Evolutionary conservation across 2,329 filamentous ascomycete species (phyloP).

Genomic region (Stagonosporopsis tanaceti): DNA sequence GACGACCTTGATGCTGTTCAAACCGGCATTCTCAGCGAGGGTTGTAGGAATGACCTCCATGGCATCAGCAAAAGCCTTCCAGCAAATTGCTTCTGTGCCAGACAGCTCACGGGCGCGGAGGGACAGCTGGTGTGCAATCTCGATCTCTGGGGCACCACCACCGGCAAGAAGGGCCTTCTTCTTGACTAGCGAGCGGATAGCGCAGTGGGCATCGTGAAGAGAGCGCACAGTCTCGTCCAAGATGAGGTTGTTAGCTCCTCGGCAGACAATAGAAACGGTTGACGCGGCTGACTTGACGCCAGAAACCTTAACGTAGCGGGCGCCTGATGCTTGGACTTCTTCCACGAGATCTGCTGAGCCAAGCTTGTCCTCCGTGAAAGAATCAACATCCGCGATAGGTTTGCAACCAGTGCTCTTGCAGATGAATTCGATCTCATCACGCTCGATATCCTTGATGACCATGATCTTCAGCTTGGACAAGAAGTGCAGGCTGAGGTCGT

Average conservation of each 20-base stretch:
- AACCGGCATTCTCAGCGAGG: slow-evolving; percentile 92
- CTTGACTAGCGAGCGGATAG: slow-evolving; percentile 96
- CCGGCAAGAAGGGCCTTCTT: slow-evolving; percentile 99
- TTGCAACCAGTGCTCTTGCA: slow-evolving; percentile 99
- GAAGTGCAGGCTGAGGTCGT: slow-evolving; percentile 97
- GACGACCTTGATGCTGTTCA: slow-evolving; percentile 99
- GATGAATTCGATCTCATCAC: slow-evolving; percentile 98
- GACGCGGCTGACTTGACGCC: slow-evolving; percentile 84
- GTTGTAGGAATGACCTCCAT: slow-evolving; percentile 98
- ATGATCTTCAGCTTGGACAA: slow-evolving; percentile 96
- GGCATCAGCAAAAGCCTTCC: slow-evolving; percentile 97
- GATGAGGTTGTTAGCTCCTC: slow-evolving; percentile 92
- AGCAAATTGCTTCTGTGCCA: slow-evolving; percentile 96
- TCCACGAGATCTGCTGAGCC: slow-evolving; percentile 93
- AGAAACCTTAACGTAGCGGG: slow-evolving; percentile 92
- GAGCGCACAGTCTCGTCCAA: slow-evolving; percentile 97
- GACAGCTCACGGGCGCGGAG: slow-evolving; percentile 82
- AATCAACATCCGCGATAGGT: slow-evolving; percentile 97
- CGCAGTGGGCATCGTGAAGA: slow-evolving; percentile 95
- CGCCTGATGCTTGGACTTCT: slow-evolving; percentile 85
- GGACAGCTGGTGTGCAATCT: slow-evolving; percentile 87
- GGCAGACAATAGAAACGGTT: slow-evolving; percentile 93
- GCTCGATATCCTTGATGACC: slow-evolving; percentile 96
- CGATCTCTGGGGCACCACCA: slow-evolving; percentile 94
- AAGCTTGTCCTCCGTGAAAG: slow-evolving; percentile 98